Percentiles rank a stretch among this genome's conserved stretches.
Conservation (phyloP, 176 grass and related monocot genomes). For the Rhynchospora tenuis region DNA sequence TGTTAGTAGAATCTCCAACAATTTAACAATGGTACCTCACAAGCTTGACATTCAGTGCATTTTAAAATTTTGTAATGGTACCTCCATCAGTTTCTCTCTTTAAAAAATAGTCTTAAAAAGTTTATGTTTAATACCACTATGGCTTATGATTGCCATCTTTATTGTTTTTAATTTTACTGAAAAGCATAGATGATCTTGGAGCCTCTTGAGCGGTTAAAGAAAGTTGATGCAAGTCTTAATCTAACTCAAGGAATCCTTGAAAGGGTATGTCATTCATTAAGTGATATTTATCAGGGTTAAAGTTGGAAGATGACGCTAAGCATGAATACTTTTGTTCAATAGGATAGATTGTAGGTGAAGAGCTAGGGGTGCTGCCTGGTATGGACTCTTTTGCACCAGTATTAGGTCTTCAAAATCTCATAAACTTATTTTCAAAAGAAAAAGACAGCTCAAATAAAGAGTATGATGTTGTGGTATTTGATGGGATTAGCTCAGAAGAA, state of each 20-base stretch:
- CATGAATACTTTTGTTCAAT: slow-evolving; percentile 34
- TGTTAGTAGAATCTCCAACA: neutral
- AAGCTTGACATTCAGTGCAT: neutral
- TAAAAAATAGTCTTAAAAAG: neutral
- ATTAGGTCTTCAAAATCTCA: slow-evolving; percentile 67
- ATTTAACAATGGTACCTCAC: too few species aligned
- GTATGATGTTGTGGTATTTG: slow-evolving; percentile 83
- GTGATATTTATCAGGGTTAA: neutral
- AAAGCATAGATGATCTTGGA: slow-evolving; percentile 70
- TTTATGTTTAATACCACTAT: neutral
- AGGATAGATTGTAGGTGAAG: slow-evolving; percentile 85
- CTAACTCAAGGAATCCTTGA: slow-evolving; percentile 88
- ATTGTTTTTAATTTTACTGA: neutral
- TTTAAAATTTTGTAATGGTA: neutral
- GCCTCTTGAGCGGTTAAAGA: slow-evolving; percentile 75
- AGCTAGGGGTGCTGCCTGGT: slow-evolving; percentile 81
- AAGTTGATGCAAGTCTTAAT: slow-evolving; percentile 68
- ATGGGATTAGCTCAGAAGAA: slow-evolving; percentile 74
- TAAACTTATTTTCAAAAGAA: slow-evolving; percentile 57
- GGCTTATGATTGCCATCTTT: neutral
- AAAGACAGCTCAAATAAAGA: slow-evolving; percentile 38
- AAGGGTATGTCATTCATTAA: slow-evolving; percentile 40
- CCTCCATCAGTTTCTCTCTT: neutral
- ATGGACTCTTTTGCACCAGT: slow-evolving; percentile 72
- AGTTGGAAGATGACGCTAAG: slow-evolving; percentile 26